These are phyloP conservation scores for Suillus hirtellus DNA, from an alignment of 768 basidiomycete species.

Conservation along the genomic window DNA sequence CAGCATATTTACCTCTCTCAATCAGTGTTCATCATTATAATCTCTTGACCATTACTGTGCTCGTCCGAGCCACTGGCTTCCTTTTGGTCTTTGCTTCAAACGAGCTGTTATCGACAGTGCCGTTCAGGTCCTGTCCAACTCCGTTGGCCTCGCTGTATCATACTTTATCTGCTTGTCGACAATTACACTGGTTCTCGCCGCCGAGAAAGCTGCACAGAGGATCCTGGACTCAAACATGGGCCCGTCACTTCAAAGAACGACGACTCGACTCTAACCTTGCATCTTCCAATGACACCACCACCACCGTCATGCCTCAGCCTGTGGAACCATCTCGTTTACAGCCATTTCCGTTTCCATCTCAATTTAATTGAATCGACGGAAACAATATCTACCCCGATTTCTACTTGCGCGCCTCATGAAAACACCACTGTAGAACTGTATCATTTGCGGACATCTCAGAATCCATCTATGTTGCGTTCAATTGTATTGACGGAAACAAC, in stretches of 20 bases:
- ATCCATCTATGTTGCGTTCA: no score
- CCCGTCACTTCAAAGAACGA: neutral
- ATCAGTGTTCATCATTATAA: neutral
- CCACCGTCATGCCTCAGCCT: neutral
- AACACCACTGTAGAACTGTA: no score
- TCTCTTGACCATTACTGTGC: neutral
- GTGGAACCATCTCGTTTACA: no score
- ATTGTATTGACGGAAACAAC: no score
- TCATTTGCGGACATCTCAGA: no score
- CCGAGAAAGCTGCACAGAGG: neutral
- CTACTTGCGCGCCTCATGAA: neutral
- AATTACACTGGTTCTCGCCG: neutral
- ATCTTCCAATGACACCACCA: neutral
- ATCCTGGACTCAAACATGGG: neutral
- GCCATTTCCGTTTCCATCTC: neutral
- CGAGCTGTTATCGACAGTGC: neutral
- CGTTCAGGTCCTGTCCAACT: neutral
- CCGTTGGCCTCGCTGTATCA: neutral
- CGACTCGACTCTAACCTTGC: neutral
- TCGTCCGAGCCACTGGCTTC: neutral
- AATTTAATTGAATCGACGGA: neutral
- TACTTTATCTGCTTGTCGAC: neutral
- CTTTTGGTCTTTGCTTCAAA: neutral
- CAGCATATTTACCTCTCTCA: neutral
- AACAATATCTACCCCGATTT: neutral